A percentile compares a stretch with the other conserved stretches of the same genome.
Evolutionary conservation across 805 yeast genomes (phyloP).

Genomic region (Spathaspora passalidarum): DNA sequence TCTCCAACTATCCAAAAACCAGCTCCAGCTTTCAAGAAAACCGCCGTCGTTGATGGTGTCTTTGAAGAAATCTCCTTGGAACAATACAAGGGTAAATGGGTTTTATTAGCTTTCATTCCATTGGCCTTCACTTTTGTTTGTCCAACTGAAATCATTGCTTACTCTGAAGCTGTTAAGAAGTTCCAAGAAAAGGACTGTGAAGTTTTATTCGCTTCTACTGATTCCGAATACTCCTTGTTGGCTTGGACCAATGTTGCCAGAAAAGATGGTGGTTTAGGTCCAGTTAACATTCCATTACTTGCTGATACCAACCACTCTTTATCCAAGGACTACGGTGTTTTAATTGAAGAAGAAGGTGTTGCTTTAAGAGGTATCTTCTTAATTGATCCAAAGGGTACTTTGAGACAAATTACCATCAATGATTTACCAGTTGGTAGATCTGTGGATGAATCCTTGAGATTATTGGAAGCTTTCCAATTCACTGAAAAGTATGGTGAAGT

Average conservation of each 20-base stretch:
- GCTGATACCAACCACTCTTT: constrained; percentile 97
- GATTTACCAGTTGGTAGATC: constrained; percentile 99
- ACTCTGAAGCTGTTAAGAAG: constrained; percentile 91
- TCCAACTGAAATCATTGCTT: constrained; percentile 99
- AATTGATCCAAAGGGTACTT: constrained; percentile 91
- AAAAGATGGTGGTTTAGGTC: constrained; percentile 98
- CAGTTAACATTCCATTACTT: constrained; percentile 87
- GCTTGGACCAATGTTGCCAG: constrained; percentile 98
- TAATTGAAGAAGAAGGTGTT: constrained; percentile 93
- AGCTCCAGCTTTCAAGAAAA: constrained; percentile 94
- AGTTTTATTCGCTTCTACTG: constrained; percentile 95
- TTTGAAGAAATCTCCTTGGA: constrained; percentile 95
- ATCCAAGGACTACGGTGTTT: constrained; percentile 95
- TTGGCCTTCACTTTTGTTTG: constrained; percentile 99
- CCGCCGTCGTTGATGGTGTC: constrained; percentile 95
- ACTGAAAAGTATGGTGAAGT: constrained; percentile 99
- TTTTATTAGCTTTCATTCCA: constrained; percentile 93
- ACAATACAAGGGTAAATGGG: constrained; percentile 98
- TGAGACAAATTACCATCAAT: constrained; percentile 97
- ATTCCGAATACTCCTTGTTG: constrained; percentile 93
- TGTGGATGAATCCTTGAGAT: constrained; percentile 96
- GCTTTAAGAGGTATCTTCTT: constrained; percentile 98
- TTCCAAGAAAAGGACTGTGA: constrained; percentile 84
- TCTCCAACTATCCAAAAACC: constrained; percentile 89
- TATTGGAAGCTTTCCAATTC: constrained; percentile 99